Conservation (phyloP, 1,284 basidiomycete species). For the Abortiporus biennis region DNA sequence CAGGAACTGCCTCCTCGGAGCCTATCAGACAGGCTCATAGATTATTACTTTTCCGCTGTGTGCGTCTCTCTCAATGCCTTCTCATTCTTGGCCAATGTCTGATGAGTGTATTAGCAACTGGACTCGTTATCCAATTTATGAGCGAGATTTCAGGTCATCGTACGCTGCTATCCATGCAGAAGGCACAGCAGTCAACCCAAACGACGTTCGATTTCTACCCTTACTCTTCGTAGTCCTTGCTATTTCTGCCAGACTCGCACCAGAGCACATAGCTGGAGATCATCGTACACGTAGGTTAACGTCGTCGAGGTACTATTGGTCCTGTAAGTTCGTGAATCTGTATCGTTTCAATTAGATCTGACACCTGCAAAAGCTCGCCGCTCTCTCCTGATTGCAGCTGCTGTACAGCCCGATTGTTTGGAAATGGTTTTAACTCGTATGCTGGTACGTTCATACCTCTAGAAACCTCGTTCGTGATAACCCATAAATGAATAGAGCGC, state of each 20-base stretch:
- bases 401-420: slow-evolving; percentile 85
- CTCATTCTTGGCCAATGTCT: slow-evolving; percentile 3
- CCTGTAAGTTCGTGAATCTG: slow-evolving; percentile 54
- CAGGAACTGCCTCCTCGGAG: slow-evolving; percentile 79
- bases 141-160: slow-evolving; percentile 75
- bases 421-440: slow-evolving; percentile 87
- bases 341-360: slow-evolving; percentile 9
- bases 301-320: slow-evolving; percentile 89
- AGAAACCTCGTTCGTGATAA: slow-evolving; percentile 13
- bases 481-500: slow-evolving; percentile 55
- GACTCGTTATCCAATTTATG: slow-evolving; percentile 91
- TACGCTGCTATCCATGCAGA: slow-evolving; percentile 79
- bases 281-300: slow-evolving; percentile 68
- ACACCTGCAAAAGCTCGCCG: slow-evolving; percentile 59
- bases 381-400: slow-evolving; percentile 82
- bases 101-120: slow-evolving; percentile 84
- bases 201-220: slow-evolving; percentile 84
- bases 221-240: slow-evolving; percentile 93
- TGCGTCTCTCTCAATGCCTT: slow-evolving; percentile 29
- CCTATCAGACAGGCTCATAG: slow-evolving; percentile 67
- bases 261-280: slow-evolving; percentile 80
- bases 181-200: slow-evolving; percentile 70
- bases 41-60: slow-evolving; percentile 76
- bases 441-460: slow-evolving; percentile 46
- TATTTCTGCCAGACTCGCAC: slow-evolving; percentile 80